These are phyloP conservation scores for Nigrograna mackinnonii DNA, from an alignment of 2,329 filamentous ascomycete species.

Conservation along the genomic window DNA sequence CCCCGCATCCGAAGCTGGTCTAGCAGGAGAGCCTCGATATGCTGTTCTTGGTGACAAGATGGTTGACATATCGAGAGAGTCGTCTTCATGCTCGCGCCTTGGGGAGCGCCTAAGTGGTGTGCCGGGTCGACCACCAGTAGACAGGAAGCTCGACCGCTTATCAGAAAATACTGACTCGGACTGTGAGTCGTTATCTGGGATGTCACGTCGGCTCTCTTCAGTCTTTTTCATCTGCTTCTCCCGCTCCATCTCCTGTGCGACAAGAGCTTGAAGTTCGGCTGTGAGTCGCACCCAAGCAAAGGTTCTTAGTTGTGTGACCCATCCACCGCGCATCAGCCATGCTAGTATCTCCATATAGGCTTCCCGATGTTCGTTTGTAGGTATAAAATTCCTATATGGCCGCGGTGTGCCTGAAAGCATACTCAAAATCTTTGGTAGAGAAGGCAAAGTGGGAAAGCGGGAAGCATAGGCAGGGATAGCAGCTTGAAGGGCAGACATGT, in stretches of 20 bases:
- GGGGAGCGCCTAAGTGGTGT: slow-evolving; percentile 31
- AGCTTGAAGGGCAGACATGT: slow-evolving; percentile 70
- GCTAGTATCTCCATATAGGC: slow-evolving; percentile 89
- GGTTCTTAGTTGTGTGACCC: slow-evolving; percentile 91
- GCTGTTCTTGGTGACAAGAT: slow-evolving; percentile 28
- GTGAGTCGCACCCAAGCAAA: slow-evolving; percentile 88
- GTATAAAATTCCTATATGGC: slow-evolving; percentile 81
- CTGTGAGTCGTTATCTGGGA: slow-evolving; percentile 33
- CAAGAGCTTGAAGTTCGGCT: slow-evolving; percentile 80
- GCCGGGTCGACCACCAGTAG: slow-evolving; percentile 22
- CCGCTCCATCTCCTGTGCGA: slow-evolving; percentile 69
- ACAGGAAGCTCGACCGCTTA: slow-evolving; percentile 34
- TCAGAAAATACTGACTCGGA: slow-evolving; percentile 28
- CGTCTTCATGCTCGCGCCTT: slow-evolving; percentile 21
- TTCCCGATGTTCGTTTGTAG: slow-evolving; percentile 83
- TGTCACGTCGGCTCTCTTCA: slow-evolving; percentile 26
- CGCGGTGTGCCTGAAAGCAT: slow-evolving; percentile 79
- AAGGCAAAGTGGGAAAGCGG: slow-evolving; percentile 81
- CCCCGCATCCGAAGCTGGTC: slow-evolving; percentile 35
- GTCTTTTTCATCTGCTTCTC: slow-evolving; percentile 35
- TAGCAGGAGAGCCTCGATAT: slow-evolving; percentile 29
- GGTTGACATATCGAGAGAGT: slow-evolving; percentile 31
- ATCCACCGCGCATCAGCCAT: slow-evolving; percentile 89
- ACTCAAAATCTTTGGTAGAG: slow-evolving; percentile 84
- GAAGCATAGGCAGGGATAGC: slow-evolving; percentile 74